Base-by-base conservation (phyloP, 1,284 basidiomycete species). In the Sporisorium exsertum region DNA sequence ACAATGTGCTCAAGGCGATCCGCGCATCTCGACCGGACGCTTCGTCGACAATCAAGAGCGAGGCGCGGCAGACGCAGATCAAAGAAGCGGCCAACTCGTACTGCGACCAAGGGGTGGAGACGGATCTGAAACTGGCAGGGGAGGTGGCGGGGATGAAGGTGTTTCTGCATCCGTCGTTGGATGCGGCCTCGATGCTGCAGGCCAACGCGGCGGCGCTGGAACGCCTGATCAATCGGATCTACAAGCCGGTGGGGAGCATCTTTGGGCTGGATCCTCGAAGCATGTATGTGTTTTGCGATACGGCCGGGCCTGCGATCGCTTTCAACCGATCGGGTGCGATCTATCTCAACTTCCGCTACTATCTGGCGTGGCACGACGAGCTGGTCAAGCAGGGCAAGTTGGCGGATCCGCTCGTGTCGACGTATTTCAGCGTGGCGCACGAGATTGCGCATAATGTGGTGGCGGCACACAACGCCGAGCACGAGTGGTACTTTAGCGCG, bases 401-500 rank as follows among this genome's bases (percentile, higher is more conserved):
- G 51, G 87, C 87, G n/a, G 88, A 91, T 46, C 93, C 95, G 2
- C 90, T 91, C 64, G 92, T 93, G 50, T 94, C 93, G 20, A 88
- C 93, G 91, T 97, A 92, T 84, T 94, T 95, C 81, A 92, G 92
- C 1, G 88, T 97, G 10, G 95, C 95, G 0, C 96, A 98, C 85
- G 95, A 96, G 85, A 92, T 87, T 32, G 79, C 85, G 15, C 93
- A 94, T 85, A 94, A 94, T 79, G 87, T 94, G 2, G 92, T 93
- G 18, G 88, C 90, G 53, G 92, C 93, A 10, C 88, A 89, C 72
- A 88, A 88, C 71, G 79, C 87, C 0, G 81, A 87, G 83, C 94
- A 96, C 82, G 93, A 95, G 79, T 97, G 96, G 86, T 97, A 94
- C 86, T 95, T 97, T 81, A 94, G 93, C 33, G 91, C 92, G 7